Percentiles rank a stretch among this genome's conserved stretches.
Conservation (phyloP, 1,139 yeast genomes). For the Zhuliangozyma parablackwelliae region DNA sequence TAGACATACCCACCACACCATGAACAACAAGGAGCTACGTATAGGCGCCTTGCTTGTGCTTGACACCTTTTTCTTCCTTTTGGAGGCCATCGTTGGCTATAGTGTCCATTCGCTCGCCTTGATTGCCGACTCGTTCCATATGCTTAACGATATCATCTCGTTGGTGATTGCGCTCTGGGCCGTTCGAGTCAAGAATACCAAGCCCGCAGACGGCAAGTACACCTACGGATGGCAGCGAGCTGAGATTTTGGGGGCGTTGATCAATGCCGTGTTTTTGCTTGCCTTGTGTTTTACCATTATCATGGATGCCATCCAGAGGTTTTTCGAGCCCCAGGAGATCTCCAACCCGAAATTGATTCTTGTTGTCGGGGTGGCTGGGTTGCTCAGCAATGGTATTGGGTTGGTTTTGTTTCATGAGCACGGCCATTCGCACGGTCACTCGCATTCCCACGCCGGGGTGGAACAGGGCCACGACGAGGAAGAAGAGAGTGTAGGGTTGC, state of each 20-base stretch:
- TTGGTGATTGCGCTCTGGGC: constrained; percentile 94
- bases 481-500: constrained; percentile 9
- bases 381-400: constrained; percentile 78
- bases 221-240: constrained; percentile 98
- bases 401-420: constrained; percentile 87
- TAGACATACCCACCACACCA: constrained; percentile 1
- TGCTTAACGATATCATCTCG: constrained; percentile 92
- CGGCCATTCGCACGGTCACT: constrained; percentile 62
- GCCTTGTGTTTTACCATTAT: constrained; percentile 91
- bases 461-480: constrained; percentile 11
- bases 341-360: constrained; percentile 76
- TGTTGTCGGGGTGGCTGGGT: constrained; percentile 78
- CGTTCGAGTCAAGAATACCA: constrained; percentile 77
- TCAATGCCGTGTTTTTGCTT: constrained; percentile 86
- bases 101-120: constrained; percentile 88
- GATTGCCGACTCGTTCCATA: constrained; percentile 94
- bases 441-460: constrained; percentile 9
- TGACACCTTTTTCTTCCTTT: constrained; percentile 78
- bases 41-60: constrained; percentile 68
- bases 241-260: constrained; percentile 87
- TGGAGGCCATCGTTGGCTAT: constrained; percentile 84
- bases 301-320: constrained; percentile 88
- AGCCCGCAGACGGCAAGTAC: constrained; percentile 80
- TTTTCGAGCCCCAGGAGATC: constrained; percentile 75
- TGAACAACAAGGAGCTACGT: constrained; percentile 63